These are phyloP conservation scores for Clarireedia hainanense DNA, from an alignment of 2,329 filamentous ascomycete species.

Conservation along the genomic window DNA sequence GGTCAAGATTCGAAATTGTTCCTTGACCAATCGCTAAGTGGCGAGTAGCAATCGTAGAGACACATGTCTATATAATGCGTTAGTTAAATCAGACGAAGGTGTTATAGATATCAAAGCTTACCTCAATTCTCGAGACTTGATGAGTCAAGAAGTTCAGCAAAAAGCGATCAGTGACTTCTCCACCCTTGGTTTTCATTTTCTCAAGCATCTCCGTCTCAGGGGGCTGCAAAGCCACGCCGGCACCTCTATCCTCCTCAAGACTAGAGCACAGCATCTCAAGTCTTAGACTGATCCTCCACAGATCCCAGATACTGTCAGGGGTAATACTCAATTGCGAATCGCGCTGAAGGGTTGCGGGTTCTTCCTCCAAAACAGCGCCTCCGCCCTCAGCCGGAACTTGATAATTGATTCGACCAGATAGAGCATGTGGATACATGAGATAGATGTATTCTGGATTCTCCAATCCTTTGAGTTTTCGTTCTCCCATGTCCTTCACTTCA, in stretches of 20 bases:
- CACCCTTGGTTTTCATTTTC: conserved; percentile 60
- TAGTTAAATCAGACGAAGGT: conserved; percentile 8
- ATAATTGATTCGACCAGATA: conserved; percentile 70
- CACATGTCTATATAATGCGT: conserved; percentile 55
- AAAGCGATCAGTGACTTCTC: conserved; percentile 82
- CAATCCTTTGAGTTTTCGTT: conserved; percentile 90
- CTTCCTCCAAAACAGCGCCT: conserved; percentile 34
- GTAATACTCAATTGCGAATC: conserved; percentile 66
- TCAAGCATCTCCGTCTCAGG: conserved; percentile 82
- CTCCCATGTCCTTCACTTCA: conserved; percentile 92
- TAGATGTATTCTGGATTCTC: conserved; percentile 97
- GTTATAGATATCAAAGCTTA: conserved; percentile 35
- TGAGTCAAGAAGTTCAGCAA: conserved; percentile 87
- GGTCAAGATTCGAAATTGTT: conserved; percentile 53
- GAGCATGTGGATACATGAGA: conserved; percentile 84
- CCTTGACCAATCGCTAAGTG: conserved; percentile 68
- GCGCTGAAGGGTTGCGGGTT: conserved; percentile 53
- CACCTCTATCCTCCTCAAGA: conserved; percentile 59
- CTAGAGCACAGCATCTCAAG: conserved; percentile 89
- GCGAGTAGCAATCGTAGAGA: conserved; percentile 70
- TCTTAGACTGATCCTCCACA: conserved; percentile 83
- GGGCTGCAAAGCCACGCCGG: conserved; percentile 55
- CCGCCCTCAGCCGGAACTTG: conserved; percentile 36
- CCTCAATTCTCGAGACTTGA: conserved; percentile 92
- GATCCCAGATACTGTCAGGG: conserved; percentile 67